Base-by-base conservation (phyloP, 2,329 filamentous ascomycete genomes). In the Colletotrichum filicis region DNA sequence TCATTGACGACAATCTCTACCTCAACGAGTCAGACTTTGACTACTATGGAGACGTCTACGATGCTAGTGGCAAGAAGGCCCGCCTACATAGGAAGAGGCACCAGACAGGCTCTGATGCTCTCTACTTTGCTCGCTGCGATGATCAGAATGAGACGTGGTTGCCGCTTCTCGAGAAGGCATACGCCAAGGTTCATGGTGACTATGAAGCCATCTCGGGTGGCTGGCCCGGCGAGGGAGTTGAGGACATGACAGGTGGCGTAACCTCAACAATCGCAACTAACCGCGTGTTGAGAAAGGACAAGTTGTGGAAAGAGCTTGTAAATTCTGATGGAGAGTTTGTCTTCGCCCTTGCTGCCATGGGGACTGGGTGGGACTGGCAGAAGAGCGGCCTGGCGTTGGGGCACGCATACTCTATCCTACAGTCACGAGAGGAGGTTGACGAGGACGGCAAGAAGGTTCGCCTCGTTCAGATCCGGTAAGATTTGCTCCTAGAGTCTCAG, bases 101-200 rank as follows among this genome's bases (percentile, higher is more conserved):
- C 79, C 92, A 94, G 80, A 92, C 88, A 0, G 92, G 92, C 5
- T 93, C 91, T 0, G 86, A 91, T 66, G 91, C 92, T 0, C 82
- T 94, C 2, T 92, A 92, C 79, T 94, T 94, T 81, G 90, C 92
- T 4, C 89, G 91, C 76, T 94, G 92, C 80, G 87, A 87, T 26
- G 90, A 93, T 71, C 85, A 87, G 1, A 93, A 94, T 77, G 92
- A 94, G 80, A 94, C 92, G 0, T 94, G 92, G 92, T 84, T 94
- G 26, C 92, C 92, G 0, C 82, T 94, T 59, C 86, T 94, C 1
- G 92, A 94, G 77, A 94, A 94, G 79, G 92, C 92, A 6, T 94
- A 92, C 78, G 92, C 93, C n/a, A 95, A 95, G 79, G 90, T 91
- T 0, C 92, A 94, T 74, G 92, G 92, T 2, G 93, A 94, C 77